Base-by-base conservation (phyloP, 176 grass and related monocot species). In the Themeda triandra region DNA sequence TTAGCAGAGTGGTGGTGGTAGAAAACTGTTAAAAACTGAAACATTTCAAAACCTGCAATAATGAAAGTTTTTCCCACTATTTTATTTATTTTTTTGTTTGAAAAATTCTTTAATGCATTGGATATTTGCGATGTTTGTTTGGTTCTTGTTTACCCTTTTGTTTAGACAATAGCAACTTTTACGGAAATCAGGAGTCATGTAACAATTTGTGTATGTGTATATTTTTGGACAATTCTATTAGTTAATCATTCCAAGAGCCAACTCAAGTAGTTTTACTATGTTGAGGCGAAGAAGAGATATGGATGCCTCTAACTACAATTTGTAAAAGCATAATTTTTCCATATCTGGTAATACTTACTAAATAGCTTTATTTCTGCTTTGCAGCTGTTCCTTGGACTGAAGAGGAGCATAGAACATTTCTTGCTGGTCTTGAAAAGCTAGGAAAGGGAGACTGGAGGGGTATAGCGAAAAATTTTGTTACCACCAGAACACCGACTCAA, bases 361-460 rank as follows among this genome's bases (percentile, higher is more conserved):
- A 39, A 73, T 24, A 51, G 3, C 19, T 75, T 44, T 77, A 13
- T 62, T 82, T 40, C 67, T 31, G 74, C 68, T 86, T 37, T 86
- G 41, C 78, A 93, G 92, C 88, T 69, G 75, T 88, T 53, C 88
- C 88, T 86, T 93, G 92, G 92, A 93, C 92, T 75, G 88, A 93
- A 91, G 92, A 93, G 83, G 92, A 93, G 76, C 92, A 93, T 80
- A 82, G 92, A 58, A 90, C 86, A 83, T 93, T 93, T 82, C 89
- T 93, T 78, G 80, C 83, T 78, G 92, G 92, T 73, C 88, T 93
- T 83, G 88, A 93, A 86, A 93, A 86, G 67, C 82, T 91, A 67
- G 92, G 92, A 37, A 93, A 93, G 65, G 92, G 92, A 71, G 86
- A 90, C 48, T 93, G 92, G 92, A 91, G 86, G 89, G 88, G 89